Evolutionary conservation across 2,329 filamentous ascomycete genomes (phyloP).

Genomic region (Beauveria pseudobassiana): DNA sequence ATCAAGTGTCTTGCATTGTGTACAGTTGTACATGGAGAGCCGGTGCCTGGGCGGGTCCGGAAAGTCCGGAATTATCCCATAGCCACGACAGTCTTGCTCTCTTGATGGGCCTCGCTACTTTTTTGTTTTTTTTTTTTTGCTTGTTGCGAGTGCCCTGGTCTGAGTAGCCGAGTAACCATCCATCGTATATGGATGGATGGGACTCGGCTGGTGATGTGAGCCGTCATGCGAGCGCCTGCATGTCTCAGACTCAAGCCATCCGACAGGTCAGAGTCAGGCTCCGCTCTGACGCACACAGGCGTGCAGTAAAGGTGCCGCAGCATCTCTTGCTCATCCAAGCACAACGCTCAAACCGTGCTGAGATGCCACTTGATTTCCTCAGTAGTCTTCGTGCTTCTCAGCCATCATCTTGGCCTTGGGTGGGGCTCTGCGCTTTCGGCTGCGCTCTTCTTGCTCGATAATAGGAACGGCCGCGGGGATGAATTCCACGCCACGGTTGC

Average conservation of each 20-base stretch:
- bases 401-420: constrained; percentile 27
- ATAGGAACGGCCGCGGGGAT: constrained; percentile 32
- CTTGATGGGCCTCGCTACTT: neutral
- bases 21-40: neutral
- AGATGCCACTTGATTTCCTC: neutral
- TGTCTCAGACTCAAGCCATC: constrained; percentile 6
- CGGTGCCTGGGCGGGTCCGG: neutral
- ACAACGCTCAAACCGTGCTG: neutral
- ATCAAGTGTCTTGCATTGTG: neutral
- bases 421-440: constrained; percentile 31
- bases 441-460: constrained; percentile 33
- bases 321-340: neutral
- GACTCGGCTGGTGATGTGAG: neutral
- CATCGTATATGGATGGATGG: neutral
- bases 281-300: neutral
- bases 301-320: neutral
- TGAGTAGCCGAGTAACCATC: neutral
- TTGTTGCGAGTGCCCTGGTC: neutral
- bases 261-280: neutral
- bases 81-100: neutral
- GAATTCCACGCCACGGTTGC: constrained; percentile 32
- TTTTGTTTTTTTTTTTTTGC: no score
- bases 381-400: constrained; percentile 26
- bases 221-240: constrained; percentile 7
- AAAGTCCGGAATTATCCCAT: neutral